Base-by-base conservation (phyloP, 2,329 filamentous ascomycete species). In the Colletotrichum karsti region DNA sequence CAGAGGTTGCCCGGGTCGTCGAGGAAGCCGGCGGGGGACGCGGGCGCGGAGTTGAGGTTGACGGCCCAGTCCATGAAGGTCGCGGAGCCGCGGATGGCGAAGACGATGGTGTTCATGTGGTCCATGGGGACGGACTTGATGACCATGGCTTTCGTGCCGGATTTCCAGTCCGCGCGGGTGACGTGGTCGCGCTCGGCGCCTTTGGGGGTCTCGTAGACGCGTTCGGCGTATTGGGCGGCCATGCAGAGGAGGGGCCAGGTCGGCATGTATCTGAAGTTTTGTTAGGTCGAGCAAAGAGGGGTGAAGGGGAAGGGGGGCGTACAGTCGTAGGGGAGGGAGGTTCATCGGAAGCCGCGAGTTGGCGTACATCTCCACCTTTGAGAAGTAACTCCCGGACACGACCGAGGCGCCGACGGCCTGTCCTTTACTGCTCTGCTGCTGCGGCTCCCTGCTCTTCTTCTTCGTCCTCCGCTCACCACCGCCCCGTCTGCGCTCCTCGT, bases 1-100 rank as follows among this genome's bases (percentile, higher is more conserved):
- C 93, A 96, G 13, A 91, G 83, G 74, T 97, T 97, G 15, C 88
- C 89, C 0, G 85, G 78, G 72, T 97, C 93, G 74, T 97, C 93
- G 26, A 97, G 83, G 75, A 97, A 96, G 1, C 87, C 88, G 0
- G 75, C 76, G 0, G 94, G 93, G 2, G 89, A 84, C 0, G 87
- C 83, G 0, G 93, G 93, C 0, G 87, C 88, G 2, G 88, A 88
- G 55, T 92, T 89, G 60, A 96, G 85, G 77, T 97, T 97, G 50
- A 96, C 92, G 2, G 92, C 88, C 94, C 94, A 97, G 79, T 97
- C 94, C 82, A 92, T 90, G 72, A 96, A 92, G 7, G 89, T 92
- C 24, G 93, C 89, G 1, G 91, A 94, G 20, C 94, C 94, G 20
- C 94, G 89, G 69, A 97, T 93, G 13, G 94, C 93, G 74, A 97